Evolutionary conservation across 352 stramenopile genomes (phyloP).

Genomic region (Phytophthora megakarya): DNA sequence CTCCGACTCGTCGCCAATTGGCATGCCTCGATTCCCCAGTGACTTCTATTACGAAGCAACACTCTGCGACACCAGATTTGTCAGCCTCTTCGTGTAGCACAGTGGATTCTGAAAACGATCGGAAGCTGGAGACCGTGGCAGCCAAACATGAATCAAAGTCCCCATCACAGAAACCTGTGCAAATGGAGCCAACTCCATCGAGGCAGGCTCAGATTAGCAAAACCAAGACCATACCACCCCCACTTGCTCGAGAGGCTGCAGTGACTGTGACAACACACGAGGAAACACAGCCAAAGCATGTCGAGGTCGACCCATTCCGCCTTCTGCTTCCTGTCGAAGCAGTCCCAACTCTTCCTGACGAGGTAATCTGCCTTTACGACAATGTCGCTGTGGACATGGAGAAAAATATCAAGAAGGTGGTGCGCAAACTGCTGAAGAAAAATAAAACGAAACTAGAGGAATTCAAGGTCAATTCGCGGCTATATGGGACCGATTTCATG

Average conservation of each 20-base stretch:
- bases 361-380: slow-evolving; percentile 66
- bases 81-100: slow-evolving; percentile 31
- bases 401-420: slow-evolving; percentile 69
- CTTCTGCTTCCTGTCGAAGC: slow-evolving; percentile 52
- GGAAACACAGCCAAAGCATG: neutral
- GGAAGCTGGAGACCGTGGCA: slow-evolving; percentile 18
- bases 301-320: slow-evolving; percentile 52
- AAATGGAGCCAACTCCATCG: slow-evolving; percentile 4
- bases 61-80: slow-evolving; percentile 11
- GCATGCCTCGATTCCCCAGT: neutral
- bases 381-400: slow-evolving; percentile 66
- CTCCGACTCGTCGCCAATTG: slow-evolving; percentile 16
- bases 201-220: neutral
- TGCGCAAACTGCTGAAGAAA: slow-evolving; percentile 73
- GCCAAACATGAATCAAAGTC: neutral
- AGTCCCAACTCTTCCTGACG: slow-evolving; percentile 55
- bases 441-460: slow-evolving; percentile 65
- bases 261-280: neutral
- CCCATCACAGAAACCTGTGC: neutral
- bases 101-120: slow-evolving; percentile 26
- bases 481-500: slow-evolving; percentile 86
- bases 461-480: slow-evolving; percentile 81
- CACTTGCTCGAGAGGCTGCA: neutral
- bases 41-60: slow-evolving; percentile 15
- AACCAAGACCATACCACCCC: neutral